These are phyloP conservation scores for Fusarium sterilihyphosum DNA, from an alignment of 2,329 filamentous ascomycete species.

Conservation along the genomic window DNA sequence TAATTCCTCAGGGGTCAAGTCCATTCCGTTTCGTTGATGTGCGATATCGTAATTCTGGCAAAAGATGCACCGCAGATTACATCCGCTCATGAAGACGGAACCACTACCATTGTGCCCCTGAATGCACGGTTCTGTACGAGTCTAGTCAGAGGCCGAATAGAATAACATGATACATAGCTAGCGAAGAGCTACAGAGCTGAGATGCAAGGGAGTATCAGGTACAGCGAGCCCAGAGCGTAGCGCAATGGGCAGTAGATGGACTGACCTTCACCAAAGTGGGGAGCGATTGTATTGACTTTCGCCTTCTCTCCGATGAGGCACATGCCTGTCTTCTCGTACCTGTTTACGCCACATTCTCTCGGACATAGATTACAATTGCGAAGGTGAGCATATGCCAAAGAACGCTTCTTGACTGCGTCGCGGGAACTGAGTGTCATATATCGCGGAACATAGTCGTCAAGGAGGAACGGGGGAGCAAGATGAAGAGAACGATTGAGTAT, in stretches of 20 bases:
- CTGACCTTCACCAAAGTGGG: constrained; percentile 81
- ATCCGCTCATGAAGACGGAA: constrained; percentile 82
- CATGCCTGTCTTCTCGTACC: constrained; percentile 80
- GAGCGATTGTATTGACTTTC: constrained; percentile 85
- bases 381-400: constrained; percentile 77
- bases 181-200: background rate
- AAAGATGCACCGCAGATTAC: constrained; percentile 78
- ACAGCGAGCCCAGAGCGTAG: background rate
- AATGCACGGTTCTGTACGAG: constrained; percentile 74
- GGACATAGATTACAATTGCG: constrained; percentile 85
- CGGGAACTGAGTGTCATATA: constrained; percentile 75
- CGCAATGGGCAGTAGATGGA: constrained; percentile 16
- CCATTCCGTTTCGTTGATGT: constrained; percentile 82
- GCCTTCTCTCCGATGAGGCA: constrained; percentile 81
- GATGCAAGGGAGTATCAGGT: constrained; percentile 20
- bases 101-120: constrained; percentile 85
- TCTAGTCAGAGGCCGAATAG: constrained; percentile 1
- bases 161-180: background rate
- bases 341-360: constrained; percentile 79
- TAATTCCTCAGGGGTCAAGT: constrained; percentile 80
- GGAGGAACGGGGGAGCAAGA: constrained; percentile 72
- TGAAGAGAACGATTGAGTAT: constrained; percentile 52
- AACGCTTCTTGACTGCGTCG: constrained; percentile 78
- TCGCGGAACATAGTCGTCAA: constrained; percentile 78
- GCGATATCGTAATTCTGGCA: constrained; percentile 88